Evolutionary conservation across 352 stramenopile genomes (phyloP), one percentile per base, ranked within the genome.

Genomic region (Pythium aristosporum): DNA sequence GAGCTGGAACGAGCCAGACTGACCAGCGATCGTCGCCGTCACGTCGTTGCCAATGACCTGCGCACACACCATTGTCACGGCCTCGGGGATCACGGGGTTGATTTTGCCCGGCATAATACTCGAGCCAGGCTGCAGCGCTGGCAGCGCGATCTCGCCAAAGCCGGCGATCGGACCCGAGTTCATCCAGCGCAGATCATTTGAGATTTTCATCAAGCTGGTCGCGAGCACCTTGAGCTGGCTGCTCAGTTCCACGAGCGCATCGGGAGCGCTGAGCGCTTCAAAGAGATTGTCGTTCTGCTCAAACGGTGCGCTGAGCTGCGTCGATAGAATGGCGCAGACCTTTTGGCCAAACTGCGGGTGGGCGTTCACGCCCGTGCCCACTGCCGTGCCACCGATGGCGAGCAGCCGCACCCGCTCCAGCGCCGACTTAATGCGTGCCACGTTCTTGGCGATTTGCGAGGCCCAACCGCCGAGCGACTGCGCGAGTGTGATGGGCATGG

Each of bases 81-180:
- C 66, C 51, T 87, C 77, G 6, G 73, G 75, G 52, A 82, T 76
- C 34, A 80, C 76, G 18, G 96, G 96, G 77, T 99, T 99, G 44
- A 98, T 96, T 77, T 99, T 99, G 21, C 96, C 96, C 9, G 96
- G 96, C 96, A 99, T 99, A 77, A 99, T 99, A 59, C 79, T 96
- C 46, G 75, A 93, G 32, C 95, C 95, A 8, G 95, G 95, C 76
- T 98, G 93, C 52, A 98, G 95, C 21, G 83, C 90, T 12, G 94
- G 94, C 7, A 97, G 75, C 59, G 76, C 77, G 32, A 98, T 82
- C 74, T 99, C 96, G 20, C 94, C 92, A 5, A 99, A 70, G 23
- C 96, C 96, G 55, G 92, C 97, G 59, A 96, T 81, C 25, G 96
- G 96, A 18, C 96, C 96, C 56, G 80, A 96, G 48, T 89, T 94